Base-by-base conservation (phyloP, 2,329 filamentous ascomycete species). In the Pyrenochaeta sp. region DNA sequence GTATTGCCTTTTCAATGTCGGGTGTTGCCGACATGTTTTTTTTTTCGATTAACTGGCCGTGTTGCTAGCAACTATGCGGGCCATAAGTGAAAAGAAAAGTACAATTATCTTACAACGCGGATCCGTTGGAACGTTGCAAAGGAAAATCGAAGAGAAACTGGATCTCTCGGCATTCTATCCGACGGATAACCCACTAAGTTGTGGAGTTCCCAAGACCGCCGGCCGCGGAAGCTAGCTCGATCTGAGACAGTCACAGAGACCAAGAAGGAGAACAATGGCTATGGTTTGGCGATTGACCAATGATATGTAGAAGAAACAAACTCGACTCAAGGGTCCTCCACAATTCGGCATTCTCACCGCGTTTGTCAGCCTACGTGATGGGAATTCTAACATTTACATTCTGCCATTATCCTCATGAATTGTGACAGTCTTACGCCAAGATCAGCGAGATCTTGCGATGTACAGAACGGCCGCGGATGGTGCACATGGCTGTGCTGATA, bases 141-240 rank as follows among this genome's bases (percentile, higher is more conserved):
- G 8, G 40, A 24, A 32, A 46, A 50, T 10, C 25, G 47, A 34
- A 46, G 50, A 46, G 50, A 50, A 48, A 47, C 8, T 42, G 13
- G 24, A 45, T n/a, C 47, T 43, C 5, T 58, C 52, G 52, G 56
- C 43, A 42, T 37, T 59, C 51, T 59, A 49, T 50, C 59, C 59
- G 59, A 61, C 56, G 52, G 56, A 44, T 32, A 55, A 50, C 52
- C 30, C 39, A 39, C 15, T 46, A 22, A 22, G 28, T 36, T 32
- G 40, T 42, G 37, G 25, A 61, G 32, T 27, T 51, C 53, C 46
- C 19, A 55, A 61, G 52, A 44, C 40, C 62, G 44, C 61, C 65
- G 66, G 65, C 63, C 63, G 66, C 65, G 66, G 66, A 69, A 43
- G 34, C 66, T 67, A 69, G 52, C 54, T 50, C 4, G 24, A 46